Evolutionary conservation across 2,329 filamentous ascomycete genomes (phyloP), one percentile per base, ranked within the genome.

Genomic region (Xylariaceae sp.): DNA sequence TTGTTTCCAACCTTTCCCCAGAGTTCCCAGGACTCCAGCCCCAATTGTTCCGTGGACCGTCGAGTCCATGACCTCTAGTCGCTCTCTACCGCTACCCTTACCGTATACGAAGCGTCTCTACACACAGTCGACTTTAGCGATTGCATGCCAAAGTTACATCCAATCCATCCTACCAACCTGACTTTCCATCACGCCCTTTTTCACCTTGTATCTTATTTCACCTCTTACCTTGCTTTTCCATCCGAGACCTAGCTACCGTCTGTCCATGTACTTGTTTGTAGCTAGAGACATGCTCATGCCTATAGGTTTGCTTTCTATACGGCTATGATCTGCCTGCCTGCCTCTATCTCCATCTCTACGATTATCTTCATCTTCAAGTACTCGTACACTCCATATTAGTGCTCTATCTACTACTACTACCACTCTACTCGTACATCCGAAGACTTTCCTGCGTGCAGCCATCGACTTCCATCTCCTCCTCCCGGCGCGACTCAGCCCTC

Each of bases 291-390:
- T 42, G 37, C 37, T 13, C 11, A 42, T 42, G 9, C 9, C 37
- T 13, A 42, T 42, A 42, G 37, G 37, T 5, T 9, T 42, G 37
- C 37, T 42, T 42, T 42, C 37, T 42, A 13, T 42, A 42, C 11
- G 37, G 37, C 37, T 42, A 42, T 42, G 37, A 42, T 42, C 52
- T 37, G 34, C 18, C 35, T 44, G 39, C 18, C 52, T 54, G 15
- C 39, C 23, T 15, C 51, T 44, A 53, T 35, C 13, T 15, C 3
- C 51, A 10, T 42, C 37, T 8, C 13, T 52, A 52, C 58, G 51
- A 47, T 57, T 54, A 53, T 57, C 50, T 60, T 51, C 58, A 50
- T 49, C 47, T 17, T 45, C 56, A 54, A 18, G 48, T 39, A 44
- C 9, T 13, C 23, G 34, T 44, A 60, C 50, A 30, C 23, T 30